Conservation (phyloP, 192 early-diverging fungal species). For the Coemansia sp. region DNA sequence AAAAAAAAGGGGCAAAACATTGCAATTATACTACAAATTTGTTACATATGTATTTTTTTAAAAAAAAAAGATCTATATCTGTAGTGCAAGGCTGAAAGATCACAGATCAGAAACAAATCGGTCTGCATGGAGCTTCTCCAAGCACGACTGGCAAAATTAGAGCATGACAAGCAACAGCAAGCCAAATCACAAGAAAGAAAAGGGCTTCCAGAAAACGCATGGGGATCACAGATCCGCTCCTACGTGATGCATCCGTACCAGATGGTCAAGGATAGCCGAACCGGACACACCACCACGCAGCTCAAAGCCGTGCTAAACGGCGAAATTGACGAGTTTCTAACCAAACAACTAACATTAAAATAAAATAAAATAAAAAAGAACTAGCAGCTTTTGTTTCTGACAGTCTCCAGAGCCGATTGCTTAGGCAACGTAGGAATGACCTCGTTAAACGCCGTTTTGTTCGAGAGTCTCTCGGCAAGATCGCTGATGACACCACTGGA, state of each 20-base stretch:
- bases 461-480: constrained; percentile 62
- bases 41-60: no score
- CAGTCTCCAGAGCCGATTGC: constrained; percentile 44
- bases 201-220: constrained; percentile 45
- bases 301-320: constrained; percentile 57
- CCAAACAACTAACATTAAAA: background rate
- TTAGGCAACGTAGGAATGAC: constrained; percentile 31
- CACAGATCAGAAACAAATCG: constrained; percentile 64
- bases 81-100: constrained; percentile 12
- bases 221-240: constrained; percentile 62
- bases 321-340: constrained; percentile 43
- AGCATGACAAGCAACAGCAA: constrained; percentile 54
- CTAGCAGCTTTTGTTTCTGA: constrained; percentile 8
- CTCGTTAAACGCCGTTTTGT: constrained; percentile 26
- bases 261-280: constrained; percentile 62
- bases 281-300: constrained; percentile 52
- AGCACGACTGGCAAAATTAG: constrained; percentile 64
- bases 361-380: constrained; percentile 1
- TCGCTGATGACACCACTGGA: constrained; percentile 64
- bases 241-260: constrained; percentile 66
- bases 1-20: no score
- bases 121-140: constrained; percentile 75
- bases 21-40: background rate
- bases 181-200: constrained; percentile 18
- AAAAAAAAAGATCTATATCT: background rate